Evolutionary conservation across 306 rosid genomes (phyloP), one percentile per base, ranked within the genome.

Genomic region (Cucumis hystrix): DNA sequence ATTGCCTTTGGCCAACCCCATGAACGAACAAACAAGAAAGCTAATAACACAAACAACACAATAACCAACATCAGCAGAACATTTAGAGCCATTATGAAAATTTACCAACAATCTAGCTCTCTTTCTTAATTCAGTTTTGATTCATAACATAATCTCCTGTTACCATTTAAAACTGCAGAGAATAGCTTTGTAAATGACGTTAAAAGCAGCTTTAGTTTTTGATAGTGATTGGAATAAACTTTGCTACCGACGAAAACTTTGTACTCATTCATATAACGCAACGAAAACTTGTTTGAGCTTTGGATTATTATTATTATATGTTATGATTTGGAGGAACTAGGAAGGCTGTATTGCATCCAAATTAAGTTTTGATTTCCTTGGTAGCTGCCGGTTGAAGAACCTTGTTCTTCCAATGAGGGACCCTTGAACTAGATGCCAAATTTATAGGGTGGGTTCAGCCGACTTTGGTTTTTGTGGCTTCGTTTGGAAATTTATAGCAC

Each of bases 1-100:
- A 91, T 88, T 64, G 80, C 86, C 78, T 85, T 87, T 18, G 96
- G 96, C 40, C 91, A 83, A 78, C 80, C 85, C 87, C 88, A 83
- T 2, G 81, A 60, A 51, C 80, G 78, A 78, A 88, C 41, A 77
- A 89, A 43, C 59, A 68, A 80, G 1, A 86, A 57, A 66, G 83
- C 72, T 52, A 85, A 82, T 13, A 87, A 8, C 52, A 84, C 66
- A 56, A 87, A 37, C 4, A 76, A 83, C 55, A 87, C 17, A 25
- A 84, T 56, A 37, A 82, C 56, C 18, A 81, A 25, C 64, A 87
- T 7, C 23, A 86, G 12, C 61, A 41, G 58, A 33, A 37, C 66
- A 33, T 80, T 74, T 1, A 86, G 61, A 55, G 76, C 96, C 94
- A 92, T 87, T 73, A 3, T 10, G 23, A 17, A 66, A 66, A 14